A percentile compares a stretch with the other conserved stretches of the same genome.
Conservation (phyloP, 2,329 filamentous ascomycete species). For the Aspergillus tanneri region DNA sequence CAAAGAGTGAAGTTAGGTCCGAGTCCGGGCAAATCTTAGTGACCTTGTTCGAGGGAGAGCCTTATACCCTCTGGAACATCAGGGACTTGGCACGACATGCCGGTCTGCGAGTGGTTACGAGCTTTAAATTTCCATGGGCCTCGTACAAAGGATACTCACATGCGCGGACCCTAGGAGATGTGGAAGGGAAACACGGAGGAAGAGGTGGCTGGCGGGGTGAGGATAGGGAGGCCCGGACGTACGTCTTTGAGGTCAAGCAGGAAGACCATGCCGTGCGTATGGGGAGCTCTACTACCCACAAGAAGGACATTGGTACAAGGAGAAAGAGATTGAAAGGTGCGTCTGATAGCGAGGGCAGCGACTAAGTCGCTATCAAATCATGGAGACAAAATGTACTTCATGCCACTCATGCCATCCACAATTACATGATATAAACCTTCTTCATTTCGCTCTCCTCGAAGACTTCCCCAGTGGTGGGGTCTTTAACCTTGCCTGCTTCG, state of each 20-base stretch:
- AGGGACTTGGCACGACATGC: conserved; percentile 77
- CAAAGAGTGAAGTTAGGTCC: conserved; percentile 21
- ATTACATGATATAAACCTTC: conserved; percentile 86
- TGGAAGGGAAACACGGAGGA: conserved; percentile 40
- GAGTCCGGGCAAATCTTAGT: conserved; percentile 65
- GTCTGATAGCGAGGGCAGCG: conserved; percentile 36
- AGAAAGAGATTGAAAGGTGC: conserved; percentile 34
- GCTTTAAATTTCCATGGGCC: conserved; percentile 49
- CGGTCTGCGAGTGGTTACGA: conserved; percentile 47
- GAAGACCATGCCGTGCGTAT: conserved; percentile 24
- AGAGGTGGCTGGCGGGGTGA: conserved; percentile 50
- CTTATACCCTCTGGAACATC: conserved; percentile 95
- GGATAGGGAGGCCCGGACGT: conserved; percentile 48
- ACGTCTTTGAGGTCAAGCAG: conserved; percentile 46
- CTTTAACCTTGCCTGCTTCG: conserved; percentile 65
- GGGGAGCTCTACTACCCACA: not conserved
- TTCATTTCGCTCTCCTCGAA: conserved; percentile 64
- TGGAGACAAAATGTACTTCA: too few relatives aligned
- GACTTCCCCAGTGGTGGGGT: conserved; percentile 72
- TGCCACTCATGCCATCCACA: not conserved
- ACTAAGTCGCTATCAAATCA: conserved; percentile 17
- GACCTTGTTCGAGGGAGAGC: conserved; percentile 88
- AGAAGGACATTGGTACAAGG: conserved; percentile 28
- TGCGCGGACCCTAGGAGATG: conserved; percentile 47
- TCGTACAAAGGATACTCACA: conserved; percentile 50